phyloP scores from a whole-genome alignment of 768 basidiomycete species.

The Naganishia antarctica region DNA sequence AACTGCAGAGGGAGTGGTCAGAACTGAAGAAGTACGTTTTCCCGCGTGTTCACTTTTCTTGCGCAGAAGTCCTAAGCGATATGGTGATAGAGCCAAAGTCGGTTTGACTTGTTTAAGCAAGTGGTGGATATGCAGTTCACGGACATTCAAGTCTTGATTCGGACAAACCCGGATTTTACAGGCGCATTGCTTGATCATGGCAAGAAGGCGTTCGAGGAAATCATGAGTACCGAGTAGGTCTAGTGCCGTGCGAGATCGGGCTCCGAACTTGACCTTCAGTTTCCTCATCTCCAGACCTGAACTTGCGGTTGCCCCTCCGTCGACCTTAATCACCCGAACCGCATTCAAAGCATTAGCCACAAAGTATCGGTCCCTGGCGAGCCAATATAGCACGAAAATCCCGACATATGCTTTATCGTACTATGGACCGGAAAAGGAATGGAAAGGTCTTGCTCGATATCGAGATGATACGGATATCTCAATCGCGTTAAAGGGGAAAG shows the following conservation, averaged over 20 bases:
- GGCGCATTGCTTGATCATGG: conserved; percentile 66
- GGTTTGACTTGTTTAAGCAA: conserved; percentile 75
- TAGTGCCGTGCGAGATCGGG: too few relatives aligned
- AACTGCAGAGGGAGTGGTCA: conserved; percentile 70
- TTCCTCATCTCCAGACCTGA: conserved; percentile 14
- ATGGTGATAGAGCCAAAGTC: conserved; percentile 23
- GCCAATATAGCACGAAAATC: conserved; percentile 39
- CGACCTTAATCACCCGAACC: conserved; percentile 33
- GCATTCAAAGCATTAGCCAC: conserved; percentile 40
- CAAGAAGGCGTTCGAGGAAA: conserved; percentile 57
- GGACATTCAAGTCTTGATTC: conserved; percentile 60
- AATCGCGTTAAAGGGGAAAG: conserved; percentile 26
- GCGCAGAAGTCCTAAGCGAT: too few relatives aligned
- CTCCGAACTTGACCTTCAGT: conserved; percentile 23
- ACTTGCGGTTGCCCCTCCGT: conserved; percentile 15
- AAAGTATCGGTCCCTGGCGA: conserved; percentile 34
- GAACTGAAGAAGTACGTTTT: conserved; percentile 64
- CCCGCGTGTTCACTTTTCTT: too few relatives aligned
- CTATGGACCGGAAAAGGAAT: conserved; percentile 29
- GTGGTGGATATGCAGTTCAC: conserved; percentile 67
- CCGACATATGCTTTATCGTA: conserved; percentile 27
- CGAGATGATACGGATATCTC: conserved; percentile 31
- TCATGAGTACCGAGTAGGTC: conserved; percentile 52
- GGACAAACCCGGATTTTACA: conserved; percentile 71
- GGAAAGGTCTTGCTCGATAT: conserved; percentile 53